phyloP scores from a whole-genome alignment of 2,329 filamentous ascomycete species.

The Pseudogymnoascus sp. region DNA sequence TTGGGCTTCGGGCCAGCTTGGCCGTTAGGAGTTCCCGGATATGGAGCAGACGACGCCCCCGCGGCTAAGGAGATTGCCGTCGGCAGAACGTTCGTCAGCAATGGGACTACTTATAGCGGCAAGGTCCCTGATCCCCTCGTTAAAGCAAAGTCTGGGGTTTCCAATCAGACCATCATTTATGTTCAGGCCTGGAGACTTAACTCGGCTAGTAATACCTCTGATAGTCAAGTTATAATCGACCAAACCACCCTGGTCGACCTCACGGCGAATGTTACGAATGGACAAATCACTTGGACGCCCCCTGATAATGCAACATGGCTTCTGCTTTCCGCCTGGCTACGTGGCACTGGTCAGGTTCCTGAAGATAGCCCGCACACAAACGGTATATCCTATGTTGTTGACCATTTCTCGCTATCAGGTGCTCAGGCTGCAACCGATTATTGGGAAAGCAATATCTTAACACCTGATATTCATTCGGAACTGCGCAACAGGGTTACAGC shows the following conservation, averaged over 20 bases:
- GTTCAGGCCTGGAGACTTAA: neutral
- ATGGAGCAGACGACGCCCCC: neutral
- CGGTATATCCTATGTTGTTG: neutral
- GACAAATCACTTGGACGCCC: neutral
- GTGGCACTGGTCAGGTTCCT: neutral
- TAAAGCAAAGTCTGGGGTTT: neutral
- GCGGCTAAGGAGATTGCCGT: neutral
- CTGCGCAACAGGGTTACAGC: neutral
- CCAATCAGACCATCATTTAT: neutral
- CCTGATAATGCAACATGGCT: neutral
- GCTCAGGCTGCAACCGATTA: neutral
- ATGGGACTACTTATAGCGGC: neutral
- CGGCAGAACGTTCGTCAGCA: neutral
- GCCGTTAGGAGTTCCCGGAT: neutral
- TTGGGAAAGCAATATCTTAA: neutral
- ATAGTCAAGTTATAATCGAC: neutral
- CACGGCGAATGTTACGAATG: neutral
- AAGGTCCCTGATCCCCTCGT: neutral
- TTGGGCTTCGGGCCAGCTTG: neutral
- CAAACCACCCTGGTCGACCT: neutral
- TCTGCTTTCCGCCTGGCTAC: neutral
- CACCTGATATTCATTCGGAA: neutral
- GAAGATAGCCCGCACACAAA: neutral
- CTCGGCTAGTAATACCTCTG: neutral
- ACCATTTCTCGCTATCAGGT: neutral